A percentile compares a stretch with the other conserved stretches of the same genome.
Conservation (phyloP, 352 stramenopile genomes). For the Pythium scleroteichum region DNA sequence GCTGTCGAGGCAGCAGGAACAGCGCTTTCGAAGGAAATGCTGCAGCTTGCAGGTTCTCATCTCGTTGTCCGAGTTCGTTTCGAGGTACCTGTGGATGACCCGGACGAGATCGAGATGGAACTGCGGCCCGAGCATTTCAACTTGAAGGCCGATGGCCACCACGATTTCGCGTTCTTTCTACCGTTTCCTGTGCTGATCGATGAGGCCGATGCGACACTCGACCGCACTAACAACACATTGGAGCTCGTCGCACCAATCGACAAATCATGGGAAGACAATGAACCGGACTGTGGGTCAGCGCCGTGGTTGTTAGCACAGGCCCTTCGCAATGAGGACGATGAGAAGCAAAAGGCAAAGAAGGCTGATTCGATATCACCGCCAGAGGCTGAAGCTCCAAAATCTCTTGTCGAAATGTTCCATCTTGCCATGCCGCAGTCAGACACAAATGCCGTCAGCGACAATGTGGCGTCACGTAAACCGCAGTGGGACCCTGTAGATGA, state of each 20-base stretch:
- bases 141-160: slow-evolving; percentile 48
- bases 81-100: slow-evolving; percentile 29
- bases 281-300: slow-evolving; percentile 55
- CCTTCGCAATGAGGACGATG: slow-evolving; percentile 36
- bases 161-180: slow-evolving; percentile 58
- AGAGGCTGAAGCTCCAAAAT: slow-evolving; percentile 37
- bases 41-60: slow-evolving; percentile 35
- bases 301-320: slow-evolving; percentile 68
- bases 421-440: slow-evolving; percentile 28
- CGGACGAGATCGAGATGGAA: slow-evolving; percentile 48
- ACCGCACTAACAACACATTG: slow-evolving; percentile 38
- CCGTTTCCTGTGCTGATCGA: slow-evolving; percentile 57
- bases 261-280: slow-evolving; percentile 45
- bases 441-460: too few species aligned
- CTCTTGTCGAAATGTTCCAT: slow-evolving; percentile 73
- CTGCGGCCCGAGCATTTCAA: slow-evolving; percentile 48
- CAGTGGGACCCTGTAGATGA: slow-evolving; percentile 68
- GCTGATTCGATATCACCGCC: neutral
- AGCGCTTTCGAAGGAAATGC: slow-evolving; percentile 46
- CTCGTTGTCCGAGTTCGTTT: slow-evolving; percentile 48
- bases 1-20: slow-evolving; percentile 35
- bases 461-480: neutral
- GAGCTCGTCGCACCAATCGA: slow-evolving; percentile 45
- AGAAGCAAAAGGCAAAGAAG: slow-evolving; percentile 1
- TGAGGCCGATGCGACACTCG: slow-evolving; percentile 38